Conservation (phyloP, 2,329 filamentous ascomycete species). For the Colletotrichum phormii region DNA sequence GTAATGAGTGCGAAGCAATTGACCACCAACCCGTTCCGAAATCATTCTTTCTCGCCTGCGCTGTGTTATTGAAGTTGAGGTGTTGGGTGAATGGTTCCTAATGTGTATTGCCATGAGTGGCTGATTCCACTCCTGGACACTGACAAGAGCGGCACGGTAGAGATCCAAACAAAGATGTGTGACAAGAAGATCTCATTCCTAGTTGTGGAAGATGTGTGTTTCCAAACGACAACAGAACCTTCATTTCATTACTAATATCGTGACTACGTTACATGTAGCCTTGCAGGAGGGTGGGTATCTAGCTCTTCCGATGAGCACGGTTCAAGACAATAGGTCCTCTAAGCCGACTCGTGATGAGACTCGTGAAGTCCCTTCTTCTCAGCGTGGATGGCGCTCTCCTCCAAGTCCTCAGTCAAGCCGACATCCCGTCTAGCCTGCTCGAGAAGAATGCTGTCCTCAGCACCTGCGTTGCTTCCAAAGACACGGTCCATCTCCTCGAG, state of each 20-base stretch:
- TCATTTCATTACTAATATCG: background rate
- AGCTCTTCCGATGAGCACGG: background rate
- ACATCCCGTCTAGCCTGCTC: conserved; percentile 40
- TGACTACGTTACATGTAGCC: background rate
- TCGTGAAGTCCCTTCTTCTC: conserved; percentile 38
- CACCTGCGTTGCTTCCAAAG: conserved; percentile 55
- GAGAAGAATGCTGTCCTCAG: conserved; percentile 41
- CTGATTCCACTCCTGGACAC: background rate
- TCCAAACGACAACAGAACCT: background rate
- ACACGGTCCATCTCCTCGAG: conserved; percentile 67
- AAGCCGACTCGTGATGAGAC: conserved; percentile 17
- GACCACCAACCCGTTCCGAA: background rate
- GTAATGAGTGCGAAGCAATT: background rate
- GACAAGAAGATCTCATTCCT: background rate
- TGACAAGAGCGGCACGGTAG: too few relatives aligned
- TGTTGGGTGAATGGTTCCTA: too few relatives aligned
- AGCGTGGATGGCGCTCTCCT: conserved; percentile 27
- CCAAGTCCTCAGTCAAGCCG: conserved; percentile 36
- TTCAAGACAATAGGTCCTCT: background rate
- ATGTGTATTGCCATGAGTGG: background rate
- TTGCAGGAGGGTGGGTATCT: background rate
- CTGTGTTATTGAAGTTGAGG: too few relatives aligned
- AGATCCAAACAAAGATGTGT: background rate
- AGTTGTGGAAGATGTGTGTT: background rate
- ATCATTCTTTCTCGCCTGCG: background rate